These are phyloP conservation scores for Cystobasidiaceae sp. DNA, from an alignment of 1,284 basidiomycete genomes.

Conservation along the genomic window DNA sequence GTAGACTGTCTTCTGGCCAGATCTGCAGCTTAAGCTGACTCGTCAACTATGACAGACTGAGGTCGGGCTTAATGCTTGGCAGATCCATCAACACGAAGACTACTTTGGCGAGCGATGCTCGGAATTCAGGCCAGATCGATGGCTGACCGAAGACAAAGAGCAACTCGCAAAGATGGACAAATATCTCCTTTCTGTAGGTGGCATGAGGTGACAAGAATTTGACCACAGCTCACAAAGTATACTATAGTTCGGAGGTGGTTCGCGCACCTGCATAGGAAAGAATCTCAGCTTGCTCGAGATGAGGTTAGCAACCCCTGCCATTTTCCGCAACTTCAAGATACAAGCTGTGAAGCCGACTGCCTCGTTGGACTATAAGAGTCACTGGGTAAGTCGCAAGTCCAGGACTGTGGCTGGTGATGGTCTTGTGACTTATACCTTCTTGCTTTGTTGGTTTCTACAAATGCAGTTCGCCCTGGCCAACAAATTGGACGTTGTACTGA, in stretches of 20 bases:
- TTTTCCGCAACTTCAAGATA: not conserved
- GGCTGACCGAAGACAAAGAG: not conserved
- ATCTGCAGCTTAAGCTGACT: not conserved
- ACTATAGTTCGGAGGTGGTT: not conserved
- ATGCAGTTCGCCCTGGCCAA: no score
- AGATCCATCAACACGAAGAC: not conserved
- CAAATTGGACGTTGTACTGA: no score
- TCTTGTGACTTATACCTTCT: no score
- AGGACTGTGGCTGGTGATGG: no score
- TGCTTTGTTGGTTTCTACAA: no score
- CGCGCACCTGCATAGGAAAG: not conserved
- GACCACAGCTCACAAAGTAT: not conserved
- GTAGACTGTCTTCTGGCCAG: not conserved
- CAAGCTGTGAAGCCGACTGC: not conserved
- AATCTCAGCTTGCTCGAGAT: not conserved
- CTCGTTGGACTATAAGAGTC: not conserved
- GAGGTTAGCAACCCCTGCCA: not conserved
- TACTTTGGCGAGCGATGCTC: not conserved
- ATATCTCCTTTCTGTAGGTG: not conserved
- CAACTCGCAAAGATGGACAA: not conserved
- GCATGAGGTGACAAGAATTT: not conserved
- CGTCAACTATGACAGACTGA: not conserved
- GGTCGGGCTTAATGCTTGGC: not conserved
- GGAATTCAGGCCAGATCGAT: not conserved
- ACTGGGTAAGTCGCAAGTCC: conserved; percentile 8